phyloP scores from a whole-genome alignment of 108 stramenopile species.

The Conticribra weissflogii region DNA sequence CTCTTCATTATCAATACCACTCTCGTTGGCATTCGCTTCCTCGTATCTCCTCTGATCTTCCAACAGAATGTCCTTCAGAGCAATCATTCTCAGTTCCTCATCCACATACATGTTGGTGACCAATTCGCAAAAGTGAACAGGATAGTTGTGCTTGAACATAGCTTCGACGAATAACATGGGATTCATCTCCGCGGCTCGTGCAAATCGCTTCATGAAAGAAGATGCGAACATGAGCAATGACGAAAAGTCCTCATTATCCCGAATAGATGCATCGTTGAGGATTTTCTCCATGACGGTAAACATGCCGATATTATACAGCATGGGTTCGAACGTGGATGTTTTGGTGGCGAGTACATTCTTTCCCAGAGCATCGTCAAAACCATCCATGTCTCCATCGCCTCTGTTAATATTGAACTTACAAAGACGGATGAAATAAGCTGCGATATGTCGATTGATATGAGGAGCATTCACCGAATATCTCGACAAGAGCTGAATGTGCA shows the following conservation, averaged over 20 bases:
- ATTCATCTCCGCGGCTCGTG: slow-evolving; percentile 64
- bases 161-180: slow-evolving; percentile 83
- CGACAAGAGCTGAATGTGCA: slow-evolving; percentile 81
- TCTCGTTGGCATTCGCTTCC: slow-evolving; percentile 35
- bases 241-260: slow-evolving; percentile 55
- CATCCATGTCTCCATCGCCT: slow-evolving; percentile 45
- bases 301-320: slow-evolving; percentile 84
- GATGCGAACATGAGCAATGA: slow-evolving; percentile 63
- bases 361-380: slow-evolving; percentile 38
- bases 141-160: slow-evolving; percentile 67
- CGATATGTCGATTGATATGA: slow-evolving; percentile 79
- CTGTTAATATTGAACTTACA: slow-evolving; percentile 59
- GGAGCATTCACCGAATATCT: slow-evolving; percentile 78
- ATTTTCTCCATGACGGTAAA: slow-evolving; percentile 68
- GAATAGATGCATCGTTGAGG: slow-evolving; percentile 69
- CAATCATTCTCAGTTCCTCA: slow-evolving; percentile 85
- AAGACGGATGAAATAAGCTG: slow-evolving; percentile 75
- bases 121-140: slow-evolving; percentile 80
- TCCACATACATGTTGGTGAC: slow-evolving; percentile 78
- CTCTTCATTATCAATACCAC: not conserved
- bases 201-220: slow-evolving; percentile 72
- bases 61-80: slow-evolving; percentile 70
- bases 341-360: slow-evolving; percentile 53
- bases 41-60: slow-evolving; percentile 59
- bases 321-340: slow-evolving; percentile 77